Evolutionary conservation across 2,329 filamentous ascomycete genomes (phyloP).

Genomic region (Cytospora paraplurivora): DNA sequence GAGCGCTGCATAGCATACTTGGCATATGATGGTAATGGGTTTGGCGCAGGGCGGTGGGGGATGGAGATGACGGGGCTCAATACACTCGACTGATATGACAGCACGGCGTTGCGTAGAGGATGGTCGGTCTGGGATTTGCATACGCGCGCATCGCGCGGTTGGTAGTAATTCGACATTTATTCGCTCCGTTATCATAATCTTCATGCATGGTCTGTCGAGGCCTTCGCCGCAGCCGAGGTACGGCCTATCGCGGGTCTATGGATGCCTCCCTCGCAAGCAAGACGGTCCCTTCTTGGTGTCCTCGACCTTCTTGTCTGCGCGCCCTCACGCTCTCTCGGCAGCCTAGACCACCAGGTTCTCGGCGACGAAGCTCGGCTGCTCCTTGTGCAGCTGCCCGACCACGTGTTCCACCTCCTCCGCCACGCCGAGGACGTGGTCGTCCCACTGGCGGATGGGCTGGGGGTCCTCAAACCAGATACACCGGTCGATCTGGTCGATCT

Average conservation of each 20-base stretch:
- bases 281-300: neutral
- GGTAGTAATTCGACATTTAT: neutral
- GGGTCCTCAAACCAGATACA: slow-evolving; percentile 83
- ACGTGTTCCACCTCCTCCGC: slow-evolving; percentile 89
- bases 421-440: slow-evolving; percentile 81
- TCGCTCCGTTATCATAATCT: neutral
- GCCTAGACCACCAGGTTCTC: slow-evolving; percentile 29
- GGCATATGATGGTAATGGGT: neutral
- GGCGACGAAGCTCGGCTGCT: slow-evolving; percentile 64
- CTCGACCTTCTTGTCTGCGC: neutral
- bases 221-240: neutral
- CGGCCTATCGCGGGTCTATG: neutral
- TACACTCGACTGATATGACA: neutral
- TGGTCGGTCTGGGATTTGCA: neutral
- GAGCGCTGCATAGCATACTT: neutral
- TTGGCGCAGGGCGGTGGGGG: too few species aligned
- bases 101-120: slow-evolving; percentile 22
- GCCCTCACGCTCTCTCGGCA: too few species aligned
- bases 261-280: neutral
- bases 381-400: slow-evolving; percentile 76
- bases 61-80: neutral
- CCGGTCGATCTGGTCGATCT: slow-evolving; percentile 91
- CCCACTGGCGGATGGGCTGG: slow-evolving; percentile 81
- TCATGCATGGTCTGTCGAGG: neutral
- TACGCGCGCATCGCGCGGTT: neutral